phyloP scores from a whole-genome alignment of 352 stramenopile genomes.

The Detonula confervacea region DNA sequence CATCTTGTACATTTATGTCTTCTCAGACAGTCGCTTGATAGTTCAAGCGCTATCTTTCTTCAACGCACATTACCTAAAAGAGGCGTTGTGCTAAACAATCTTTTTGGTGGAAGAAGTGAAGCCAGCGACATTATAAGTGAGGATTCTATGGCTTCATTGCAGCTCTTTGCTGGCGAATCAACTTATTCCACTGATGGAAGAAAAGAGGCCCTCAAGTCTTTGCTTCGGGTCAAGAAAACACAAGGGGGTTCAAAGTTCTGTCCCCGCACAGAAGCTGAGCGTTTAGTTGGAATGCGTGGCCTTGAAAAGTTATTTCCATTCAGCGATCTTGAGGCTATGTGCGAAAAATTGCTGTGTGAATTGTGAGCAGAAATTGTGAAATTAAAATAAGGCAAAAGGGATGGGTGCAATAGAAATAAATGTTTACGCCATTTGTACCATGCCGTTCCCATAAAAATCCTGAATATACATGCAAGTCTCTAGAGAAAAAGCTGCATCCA shows the following conservation, averaged over 20 bases:
- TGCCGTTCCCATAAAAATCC: too few species aligned
- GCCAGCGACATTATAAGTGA: conserved; percentile 31
- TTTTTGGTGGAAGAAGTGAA: not conserved
- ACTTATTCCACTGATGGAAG: conserved; percentile 36
- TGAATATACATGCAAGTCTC: too few species aligned
- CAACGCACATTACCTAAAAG: conserved; percentile 2
- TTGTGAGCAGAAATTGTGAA: conserved; percentile 26
- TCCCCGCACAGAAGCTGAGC: conserved; percentile 16
- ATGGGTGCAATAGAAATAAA: too few species aligned
- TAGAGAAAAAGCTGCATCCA: too few species aligned
- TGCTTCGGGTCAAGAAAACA: conserved; percentile 23
- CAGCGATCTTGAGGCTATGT: conserved; percentile 52
- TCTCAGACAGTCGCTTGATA: conserved; percentile 33
- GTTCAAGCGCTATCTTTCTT: conserved; percentile 31
- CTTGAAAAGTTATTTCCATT: conserved; percentile 41
- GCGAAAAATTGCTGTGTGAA: conserved; percentile 46
- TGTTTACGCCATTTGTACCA: too few species aligned
- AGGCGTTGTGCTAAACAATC: not conserved
- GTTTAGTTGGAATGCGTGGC: conserved; percentile 46
- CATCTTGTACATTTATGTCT: conserved; percentile 36
- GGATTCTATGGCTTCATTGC: conserved; percentile 47
- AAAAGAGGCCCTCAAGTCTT: conserved; percentile 40
- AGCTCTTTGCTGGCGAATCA: conserved; percentile 53
- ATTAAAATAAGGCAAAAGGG: too few species aligned
- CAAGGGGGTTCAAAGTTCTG: conserved; percentile 19